Evolutionary conservation across 768 basidiomycete species (phyloP).

Genomic region (Amanita muscaria): DNA sequence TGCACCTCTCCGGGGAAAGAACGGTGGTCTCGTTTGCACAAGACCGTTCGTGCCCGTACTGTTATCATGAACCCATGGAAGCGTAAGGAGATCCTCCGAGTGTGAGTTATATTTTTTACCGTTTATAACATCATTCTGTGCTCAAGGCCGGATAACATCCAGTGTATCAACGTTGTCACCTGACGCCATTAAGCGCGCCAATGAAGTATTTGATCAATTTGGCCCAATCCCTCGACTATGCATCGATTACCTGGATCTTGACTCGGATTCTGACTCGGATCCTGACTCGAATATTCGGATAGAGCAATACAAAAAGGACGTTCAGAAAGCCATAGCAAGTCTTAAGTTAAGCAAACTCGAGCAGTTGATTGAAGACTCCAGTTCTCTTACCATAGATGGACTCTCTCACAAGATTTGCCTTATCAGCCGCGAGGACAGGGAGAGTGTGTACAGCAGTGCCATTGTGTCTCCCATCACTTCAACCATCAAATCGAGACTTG

Average conservation of each 20-base stretch:
- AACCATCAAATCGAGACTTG: constrained; percentile 10
- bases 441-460: constrained; percentile 8
- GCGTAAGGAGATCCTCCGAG: constrained; percentile 10
- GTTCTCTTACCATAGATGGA: constrained; percentile 12
- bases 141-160: constrained; percentile 6
- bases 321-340: constrained; percentile 2
- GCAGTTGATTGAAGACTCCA: constrained; percentile 6
- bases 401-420: constrained; percentile 14
- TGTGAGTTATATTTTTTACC: constrained; percentile 11
- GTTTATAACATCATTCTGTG: constrained; percentile 9
- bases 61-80: constrained; percentile 17
- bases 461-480: constrained; percentile 12
- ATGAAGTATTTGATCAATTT: constrained; percentile 10
- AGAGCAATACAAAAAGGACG: constrained; percentile 3
- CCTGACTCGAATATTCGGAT: not conserved
- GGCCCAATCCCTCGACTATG: constrained; percentile 15
- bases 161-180: not conserved
- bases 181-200: constrained; percentile 2
- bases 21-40: constrained; percentile 15
- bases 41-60: constrained; percentile 8
- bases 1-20: constrained; percentile 13
- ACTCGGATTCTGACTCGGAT: not conserved
- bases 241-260: constrained; percentile 9
- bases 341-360: constrained; percentile 3
- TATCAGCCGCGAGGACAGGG: constrained; percentile 13